These are phyloP conservation scores for Paraphaeosphaeria minitans DNA, from an alignment of 2,329 filamentous ascomycete genomes.

Conservation along the genomic window DNA sequence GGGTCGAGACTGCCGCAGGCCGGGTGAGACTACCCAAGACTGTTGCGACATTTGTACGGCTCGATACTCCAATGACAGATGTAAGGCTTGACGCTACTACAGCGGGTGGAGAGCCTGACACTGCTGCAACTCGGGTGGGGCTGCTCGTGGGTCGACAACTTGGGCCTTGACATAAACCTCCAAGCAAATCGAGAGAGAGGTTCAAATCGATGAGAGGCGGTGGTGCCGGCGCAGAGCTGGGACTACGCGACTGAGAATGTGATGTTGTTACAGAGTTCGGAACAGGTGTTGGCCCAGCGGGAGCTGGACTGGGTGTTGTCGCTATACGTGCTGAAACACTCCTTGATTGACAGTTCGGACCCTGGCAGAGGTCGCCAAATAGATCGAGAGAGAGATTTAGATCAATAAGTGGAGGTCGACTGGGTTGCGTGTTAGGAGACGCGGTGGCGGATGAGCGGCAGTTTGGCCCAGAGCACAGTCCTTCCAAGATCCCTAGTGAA, in stretches of 20 bases:
- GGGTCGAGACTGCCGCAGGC: too few relatives aligned
- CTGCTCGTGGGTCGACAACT: not conserved
- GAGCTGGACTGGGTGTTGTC: not conserved
- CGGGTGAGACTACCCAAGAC: too few relatives aligned
- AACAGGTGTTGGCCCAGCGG: not conserved
- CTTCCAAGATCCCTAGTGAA: constrained; percentile 5
- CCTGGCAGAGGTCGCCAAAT: not conserved
- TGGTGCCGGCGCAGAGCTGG: too few relatives aligned
- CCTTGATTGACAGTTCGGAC: not conserved
- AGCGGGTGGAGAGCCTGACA: too few relatives aligned
- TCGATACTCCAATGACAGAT: too few relatives aligned
- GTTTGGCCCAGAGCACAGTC: constrained; percentile 2
- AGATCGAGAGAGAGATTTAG: constrained; percentile 5
- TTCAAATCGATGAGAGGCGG: not conserved
- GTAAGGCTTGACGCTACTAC: too few relatives aligned
- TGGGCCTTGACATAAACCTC: not conserved
- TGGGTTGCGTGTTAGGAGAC: not conserved
- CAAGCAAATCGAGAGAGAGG: not conserved
- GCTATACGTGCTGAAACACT: too few relatives aligned
- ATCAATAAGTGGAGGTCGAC: constrained; percentile 2
- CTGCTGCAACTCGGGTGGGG: too few relatives aligned
- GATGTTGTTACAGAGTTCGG: not conserved
- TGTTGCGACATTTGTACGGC: too few relatives aligned
- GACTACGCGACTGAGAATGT: not conserved
- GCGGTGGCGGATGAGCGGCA: not conserved